Percentiles rank a stretch among this genome's conserved stretches.
These are phyloP conservation scores for Fusarium setosum DNA, from an alignment of 2,329 filamentous ascomycete species.

Conservation along the genomic window DNA sequence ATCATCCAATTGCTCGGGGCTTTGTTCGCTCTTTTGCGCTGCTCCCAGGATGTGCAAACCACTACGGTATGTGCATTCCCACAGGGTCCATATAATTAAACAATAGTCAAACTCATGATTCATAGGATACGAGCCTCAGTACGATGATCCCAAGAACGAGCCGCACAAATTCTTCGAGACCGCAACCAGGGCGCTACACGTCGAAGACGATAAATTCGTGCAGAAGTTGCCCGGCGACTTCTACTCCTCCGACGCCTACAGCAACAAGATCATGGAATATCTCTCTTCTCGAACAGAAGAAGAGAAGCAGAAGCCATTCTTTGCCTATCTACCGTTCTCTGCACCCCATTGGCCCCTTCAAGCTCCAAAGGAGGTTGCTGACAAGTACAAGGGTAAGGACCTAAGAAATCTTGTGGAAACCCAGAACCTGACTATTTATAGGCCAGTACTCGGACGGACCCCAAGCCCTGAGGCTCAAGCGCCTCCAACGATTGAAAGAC, in stretches of 20 bases:
- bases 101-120: conserved; percentile 41
- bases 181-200: conserved; percentile 45
- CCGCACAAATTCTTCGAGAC: conserved; percentile 51
- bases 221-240: conserved; percentile 60
- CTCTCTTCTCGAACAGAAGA: conserved; percentile 60
- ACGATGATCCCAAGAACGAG: conserved; percentile 51
- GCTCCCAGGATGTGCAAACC: too few species aligned
- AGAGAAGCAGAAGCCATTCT: conserved; percentile 59
- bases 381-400: conserved; percentile 62
- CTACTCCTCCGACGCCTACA: conserved; percentile 66
- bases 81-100: too few species aligned
- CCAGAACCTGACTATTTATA: conserved; percentile 40
- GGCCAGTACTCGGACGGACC: conserved; percentile 67
- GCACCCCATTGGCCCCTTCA: conserved; percentile 74
- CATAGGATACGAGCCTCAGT: conserved; percentile 59
- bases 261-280: conserved; percentile 63
- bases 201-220: conserved; percentile 51
- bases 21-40: too few species aligned
- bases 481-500: conserved; percentile 66
- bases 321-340: conserved; percentile 70
- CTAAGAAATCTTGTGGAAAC: too few species aligned
- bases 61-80: too few species aligned
- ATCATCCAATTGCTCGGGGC: too few species aligned
- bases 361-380: conserved; percentile 64
- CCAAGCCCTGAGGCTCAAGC: conserved; percentile 62